Percentiles rank a stretch among this genome's conserved stretches.
Conservation (phyloP, 1,284 basidiomycete genomes). For the Puccinia triticina region DNA sequence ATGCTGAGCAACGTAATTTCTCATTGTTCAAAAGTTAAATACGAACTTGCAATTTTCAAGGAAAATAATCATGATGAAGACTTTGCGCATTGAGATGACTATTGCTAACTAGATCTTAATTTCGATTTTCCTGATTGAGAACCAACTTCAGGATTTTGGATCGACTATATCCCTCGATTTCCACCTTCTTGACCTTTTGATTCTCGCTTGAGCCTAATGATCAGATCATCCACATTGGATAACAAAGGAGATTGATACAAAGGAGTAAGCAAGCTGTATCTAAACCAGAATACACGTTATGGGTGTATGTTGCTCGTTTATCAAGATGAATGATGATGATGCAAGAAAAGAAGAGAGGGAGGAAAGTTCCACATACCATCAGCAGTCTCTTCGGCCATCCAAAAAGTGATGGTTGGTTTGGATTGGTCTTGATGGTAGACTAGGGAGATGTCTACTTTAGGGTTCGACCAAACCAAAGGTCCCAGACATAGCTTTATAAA, state of each 20-base stretch:
- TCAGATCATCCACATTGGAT: background rate
- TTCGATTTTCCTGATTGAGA: slow-evolving; percentile 4
- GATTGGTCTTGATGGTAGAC: slow-evolving; percentile 11
- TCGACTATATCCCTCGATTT: background rate
- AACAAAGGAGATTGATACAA: background rate
- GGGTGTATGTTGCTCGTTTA: background rate
- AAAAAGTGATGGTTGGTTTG: slow-evolving; percentile 14
- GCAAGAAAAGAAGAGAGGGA: background rate
- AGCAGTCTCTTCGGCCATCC: background rate
- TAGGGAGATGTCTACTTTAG: slow-evolving; percentile 35
- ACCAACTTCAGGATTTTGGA: slow-evolving; percentile 6
- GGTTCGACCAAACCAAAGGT: slow-evolving; percentile 37
- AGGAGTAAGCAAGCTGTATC: too few species aligned
- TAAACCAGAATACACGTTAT: too few species aligned
- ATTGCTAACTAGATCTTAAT: too few species aligned
- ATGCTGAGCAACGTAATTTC: too few species aligned
- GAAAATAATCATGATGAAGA: too few species aligned
- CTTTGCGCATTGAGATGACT: too few species aligned
- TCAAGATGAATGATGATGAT: background rate
- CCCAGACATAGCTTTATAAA: slow-evolving; percentile 35
- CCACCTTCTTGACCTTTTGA: background rate
- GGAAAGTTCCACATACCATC: background rate
- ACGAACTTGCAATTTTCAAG: too few species aligned
- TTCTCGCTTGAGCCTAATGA: background rate
- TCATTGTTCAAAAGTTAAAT: too few species aligned